phyloP scores from a whole-genome alignment of 345 rosid species.

The Gossypium sturtianum region DNA sequence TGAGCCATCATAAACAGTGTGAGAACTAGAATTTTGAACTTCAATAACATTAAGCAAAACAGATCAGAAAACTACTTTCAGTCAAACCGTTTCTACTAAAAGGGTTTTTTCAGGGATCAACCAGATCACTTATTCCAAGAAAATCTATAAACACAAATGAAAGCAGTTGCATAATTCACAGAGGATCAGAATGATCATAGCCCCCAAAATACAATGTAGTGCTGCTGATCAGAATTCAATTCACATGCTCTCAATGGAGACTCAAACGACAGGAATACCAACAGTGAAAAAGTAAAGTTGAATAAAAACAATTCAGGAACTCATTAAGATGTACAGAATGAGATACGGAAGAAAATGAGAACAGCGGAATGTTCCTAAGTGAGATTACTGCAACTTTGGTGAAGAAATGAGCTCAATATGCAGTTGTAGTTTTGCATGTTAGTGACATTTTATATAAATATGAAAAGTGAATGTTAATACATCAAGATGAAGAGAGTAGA shows the following conservation, averaged over 20 bases:
- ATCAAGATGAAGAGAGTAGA: conserved; percentile 1
- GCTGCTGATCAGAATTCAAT: not conserved
- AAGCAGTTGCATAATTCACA: not conserved
- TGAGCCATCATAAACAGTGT: not conserved
- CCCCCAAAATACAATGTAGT: not conserved
- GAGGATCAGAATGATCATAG: not conserved
- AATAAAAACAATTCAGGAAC: not conserved
- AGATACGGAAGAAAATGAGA: not conserved
- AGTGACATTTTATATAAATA: not conserved
- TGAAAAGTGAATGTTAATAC: not conserved
- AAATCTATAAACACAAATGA: not conserved
- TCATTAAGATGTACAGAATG: not conserved
- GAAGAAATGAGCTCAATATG: not conserved
- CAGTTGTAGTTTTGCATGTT: not conserved
- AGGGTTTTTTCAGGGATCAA: not conserved
- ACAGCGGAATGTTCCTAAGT: not conserved
- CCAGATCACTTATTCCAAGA: not conserved
- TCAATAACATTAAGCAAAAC: not conserved
- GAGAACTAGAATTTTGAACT: not conserved
- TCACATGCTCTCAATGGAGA: not conserved
- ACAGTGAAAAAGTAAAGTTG: not conserved
- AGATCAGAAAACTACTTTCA: not conserved
- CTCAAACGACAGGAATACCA: not conserved
- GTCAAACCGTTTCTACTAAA: not conserved
- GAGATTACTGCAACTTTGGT: not conserved